A percentile compares a stretch with the other conserved stretches of the same genome.
Evolutionary conservation across 2,329 filamentous ascomycete genomes (phyloP).

Genomic region (Trichoderma sp.): DNA sequence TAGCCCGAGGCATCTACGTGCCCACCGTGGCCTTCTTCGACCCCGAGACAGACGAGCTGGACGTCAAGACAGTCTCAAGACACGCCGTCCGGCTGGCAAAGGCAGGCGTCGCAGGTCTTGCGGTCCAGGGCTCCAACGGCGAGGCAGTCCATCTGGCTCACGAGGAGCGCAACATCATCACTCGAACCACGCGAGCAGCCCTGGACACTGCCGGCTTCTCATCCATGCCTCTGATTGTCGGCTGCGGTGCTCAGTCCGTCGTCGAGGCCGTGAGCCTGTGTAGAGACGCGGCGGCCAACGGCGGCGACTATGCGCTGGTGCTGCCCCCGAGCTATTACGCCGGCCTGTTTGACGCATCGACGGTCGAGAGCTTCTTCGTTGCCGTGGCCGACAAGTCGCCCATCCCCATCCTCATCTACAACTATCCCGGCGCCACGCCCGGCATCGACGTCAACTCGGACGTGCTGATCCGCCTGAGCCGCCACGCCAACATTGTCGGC

Average conservation of each 20-base stretch:
- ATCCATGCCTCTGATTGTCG: constrained; percentile 72
- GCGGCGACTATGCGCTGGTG: constrained; percentile 74
- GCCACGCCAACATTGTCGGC: constrained; percentile 67
- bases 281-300: constrained; percentile 65
- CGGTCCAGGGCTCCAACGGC: constrained; percentile 79
- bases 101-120: constrained; percentile 71
- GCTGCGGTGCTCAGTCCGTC: constrained; percentile 72
- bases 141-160: constrained; percentile 78
- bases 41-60: constrained; percentile 64
- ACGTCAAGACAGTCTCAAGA: constrained; percentile 59
- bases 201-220: constrained; percentile 65
- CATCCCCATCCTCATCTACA: constrained; percentile 69
- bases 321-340: constrained; percentile 78
- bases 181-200: constrained; percentile 67
- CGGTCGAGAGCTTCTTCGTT: constrained; percentile 66
- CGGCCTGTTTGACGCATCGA: constrained; percentile 59
- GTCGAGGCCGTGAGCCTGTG: constrained; percentile 71
- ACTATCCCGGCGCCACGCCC: constrained; percentile 65
- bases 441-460: constrained; percentile 67
- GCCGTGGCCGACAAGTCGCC: constrained; percentile 64
- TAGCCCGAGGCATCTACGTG: constrained; percentile 64
- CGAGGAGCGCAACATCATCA: constrained; percentile 68
- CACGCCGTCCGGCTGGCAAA: constrained; percentile 70
- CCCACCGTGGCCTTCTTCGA: constrained; percentile 76
- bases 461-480: constrained; percentile 57